Percentiles rank a stretch among this genome's conserved stretches.
Conservation (phyloP, 2,329 filamentous ascomycete genomes). For the Botrytis paeoniae region DNA sequence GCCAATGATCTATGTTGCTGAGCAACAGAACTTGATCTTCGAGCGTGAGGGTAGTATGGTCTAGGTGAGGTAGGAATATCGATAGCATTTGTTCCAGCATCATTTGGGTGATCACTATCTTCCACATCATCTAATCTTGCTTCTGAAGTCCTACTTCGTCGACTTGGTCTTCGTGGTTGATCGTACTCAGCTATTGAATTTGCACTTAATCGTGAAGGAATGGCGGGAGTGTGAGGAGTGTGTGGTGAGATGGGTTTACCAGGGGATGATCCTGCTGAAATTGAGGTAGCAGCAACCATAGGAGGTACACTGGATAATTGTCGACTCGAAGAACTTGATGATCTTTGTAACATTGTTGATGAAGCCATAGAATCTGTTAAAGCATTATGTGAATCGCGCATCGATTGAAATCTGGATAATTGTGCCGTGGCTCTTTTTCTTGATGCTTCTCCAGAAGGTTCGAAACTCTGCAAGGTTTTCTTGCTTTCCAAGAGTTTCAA, state of each 20-base stretch:
- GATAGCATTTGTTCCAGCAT: conserved; percentile 62
- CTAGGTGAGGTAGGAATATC: conserved; percentile 72
- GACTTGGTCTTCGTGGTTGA: conserved; percentile 33
- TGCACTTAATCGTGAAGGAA: conserved; percentile 88
- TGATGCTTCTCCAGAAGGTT: conserved; percentile 64
- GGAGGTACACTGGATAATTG: conserved; percentile 59
- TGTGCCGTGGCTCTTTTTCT: conserved; percentile 76
- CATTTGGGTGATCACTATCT: conserved; percentile 39
- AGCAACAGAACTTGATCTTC: conserved; percentile 68
- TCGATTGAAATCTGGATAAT: conserved; percentile 78
- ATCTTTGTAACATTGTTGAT: conserved; percentile 79
- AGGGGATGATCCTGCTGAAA: conserved; percentile 84
- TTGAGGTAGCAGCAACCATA: conserved; percentile 68
- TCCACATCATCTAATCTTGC: conserved; percentile 30
- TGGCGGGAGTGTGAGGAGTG: conserved; percentile 88
- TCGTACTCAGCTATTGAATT: conserved; percentile 77
- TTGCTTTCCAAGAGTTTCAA: conserved; percentile 83
- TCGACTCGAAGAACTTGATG: conserved; percentile 68
- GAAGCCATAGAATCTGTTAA: conserved; percentile 92
- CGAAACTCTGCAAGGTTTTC: conserved; percentile 81
- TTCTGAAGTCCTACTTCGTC: conserved; percentile 29
- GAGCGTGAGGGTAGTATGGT: conserved; percentile 49
- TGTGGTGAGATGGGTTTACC: conserved; percentile 87
- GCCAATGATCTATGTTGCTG: conserved; percentile 55
- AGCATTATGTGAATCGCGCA: conserved; percentile 84